These are phyloP conservation scores for Orbilia oligospora DNA, from an alignment of 2,329 filamentous ascomycete species.

Conservation along the genomic window DNA sequence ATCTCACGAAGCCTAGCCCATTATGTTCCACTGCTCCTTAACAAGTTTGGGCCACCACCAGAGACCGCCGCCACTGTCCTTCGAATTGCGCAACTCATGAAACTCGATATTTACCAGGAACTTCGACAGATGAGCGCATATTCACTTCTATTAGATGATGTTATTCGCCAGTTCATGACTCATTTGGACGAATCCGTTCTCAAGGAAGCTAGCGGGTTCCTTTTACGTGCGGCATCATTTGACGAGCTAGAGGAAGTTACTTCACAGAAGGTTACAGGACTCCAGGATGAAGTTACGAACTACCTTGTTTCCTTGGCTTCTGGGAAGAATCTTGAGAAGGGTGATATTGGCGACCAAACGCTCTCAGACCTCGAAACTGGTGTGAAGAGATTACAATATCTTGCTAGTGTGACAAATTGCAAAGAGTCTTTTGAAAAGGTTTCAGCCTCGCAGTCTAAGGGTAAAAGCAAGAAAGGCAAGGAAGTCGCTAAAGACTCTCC, in stretches of 20 bases:
- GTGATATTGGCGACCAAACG: conserved; percentile 76
- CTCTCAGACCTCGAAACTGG: conserved; percentile 81
- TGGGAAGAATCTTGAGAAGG: conserved; percentile 80
- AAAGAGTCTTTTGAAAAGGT: conserved; percentile 78
- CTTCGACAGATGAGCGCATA: conserved; percentile 87
- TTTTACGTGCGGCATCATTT: conserved; percentile 86
- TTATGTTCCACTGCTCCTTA: conserved; percentile 86
- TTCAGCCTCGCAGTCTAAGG: conserved; percentile 64
- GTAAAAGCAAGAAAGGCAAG: conserved; percentile 67
- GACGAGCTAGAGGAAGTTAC: conserved; percentile 90
- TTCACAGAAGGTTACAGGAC: conserved; percentile 80
- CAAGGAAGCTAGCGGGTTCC: conserved; percentile 83
- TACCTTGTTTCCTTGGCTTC: conserved; percentile 80
- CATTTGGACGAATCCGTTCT: conserved; percentile 90
- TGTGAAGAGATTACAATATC: conserved; percentile 82
- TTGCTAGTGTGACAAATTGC: conserved; percentile 84
- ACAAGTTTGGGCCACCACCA: conserved; percentile 92
- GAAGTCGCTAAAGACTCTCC: conserved; percentile 66
- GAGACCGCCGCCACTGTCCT: conserved; percentile 88
- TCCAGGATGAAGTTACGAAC: conserved; percentile 88
- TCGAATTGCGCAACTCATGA: conserved; percentile 85
- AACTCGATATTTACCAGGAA: conserved; percentile 89
- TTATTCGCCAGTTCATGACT: conserved; percentile 93
- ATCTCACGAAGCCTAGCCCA: conserved; percentile 73
- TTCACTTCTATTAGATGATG: conserved; percentile 85